Conservation (phyloP, 1,284 basidiomycete species). For the Irpex sp. region DNA sequence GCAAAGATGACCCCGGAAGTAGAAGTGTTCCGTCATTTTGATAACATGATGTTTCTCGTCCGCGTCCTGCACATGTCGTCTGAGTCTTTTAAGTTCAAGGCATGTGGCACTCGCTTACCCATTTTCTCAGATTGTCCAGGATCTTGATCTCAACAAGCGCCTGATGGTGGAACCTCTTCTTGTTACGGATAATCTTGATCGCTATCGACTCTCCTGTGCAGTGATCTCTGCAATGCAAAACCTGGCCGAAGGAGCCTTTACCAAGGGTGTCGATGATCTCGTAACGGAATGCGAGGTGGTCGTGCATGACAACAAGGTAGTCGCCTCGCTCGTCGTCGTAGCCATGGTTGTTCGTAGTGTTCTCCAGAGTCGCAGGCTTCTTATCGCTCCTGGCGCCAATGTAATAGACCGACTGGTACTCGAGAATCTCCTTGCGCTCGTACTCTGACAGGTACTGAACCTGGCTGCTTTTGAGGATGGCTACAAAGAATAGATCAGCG, state of each 20-base stretch:
- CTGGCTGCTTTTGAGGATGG: conserved; percentile 57
- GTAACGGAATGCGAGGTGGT: conserved; percentile 96
- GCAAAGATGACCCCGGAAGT: conserved; percentile 96
- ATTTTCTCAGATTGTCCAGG: conserved; percentile 92
- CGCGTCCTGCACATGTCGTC: conserved; percentile 69
- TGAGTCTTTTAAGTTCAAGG: background rate
- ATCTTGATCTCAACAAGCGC: conserved; percentile 99
- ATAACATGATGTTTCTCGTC: conserved; percentile 97
- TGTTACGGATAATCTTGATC: conserved; percentile 99
- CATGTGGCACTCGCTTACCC: conserved; percentile 58
- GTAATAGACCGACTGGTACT: conserved; percentile 85
- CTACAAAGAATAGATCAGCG: conserved; percentile 31
- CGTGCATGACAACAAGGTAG: conserved; percentile 86
- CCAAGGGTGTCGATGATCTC: conserved; percentile 91
- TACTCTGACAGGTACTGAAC: conserved; percentile 74
- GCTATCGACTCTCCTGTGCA: conserved; percentile 96
- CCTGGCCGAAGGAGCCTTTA: conserved; percentile 98
- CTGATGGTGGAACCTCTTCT: conserved; percentile 99
- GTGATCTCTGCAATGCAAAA: conserved; percentile 94
- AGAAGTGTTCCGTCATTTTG: conserved; percentile 99
- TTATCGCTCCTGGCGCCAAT: conserved; percentile 80
- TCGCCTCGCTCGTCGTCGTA: conserved; percentile 99
- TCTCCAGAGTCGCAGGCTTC: conserved; percentile 72
- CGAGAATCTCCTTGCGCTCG: conserved; percentile 89
- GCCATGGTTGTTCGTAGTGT: conserved; percentile 85